Base-by-base conservation (phyloP, 495 filamentous ascomycete species). In the Penicillium subrubescens region DNA sequence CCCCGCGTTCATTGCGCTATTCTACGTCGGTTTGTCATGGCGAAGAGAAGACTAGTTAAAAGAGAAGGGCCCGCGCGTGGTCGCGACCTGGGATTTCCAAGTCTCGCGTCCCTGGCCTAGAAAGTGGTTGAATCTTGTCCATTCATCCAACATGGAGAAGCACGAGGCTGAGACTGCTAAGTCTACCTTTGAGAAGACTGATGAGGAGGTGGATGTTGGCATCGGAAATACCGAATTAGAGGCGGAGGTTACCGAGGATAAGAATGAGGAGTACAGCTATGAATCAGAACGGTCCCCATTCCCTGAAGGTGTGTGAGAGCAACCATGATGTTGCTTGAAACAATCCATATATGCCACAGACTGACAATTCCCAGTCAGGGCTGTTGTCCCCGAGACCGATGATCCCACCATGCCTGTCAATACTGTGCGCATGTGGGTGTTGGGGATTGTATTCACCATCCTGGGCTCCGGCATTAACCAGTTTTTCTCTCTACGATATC, bases 401-500 rank as follows among this genome's bases (percentile, higher is more conserved):
- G 74, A 78, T 46, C 75, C 76, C 21, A 53, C 33, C 21, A 68
- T 74, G 67, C 71, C 74, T 7, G 70, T 78, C 44, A 73, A 70
- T 50, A 75, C 92, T 2, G 87, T 92, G 19, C 90, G 92, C 39
- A 96, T 95, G 92, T 95, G 92, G 92, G 73, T 83, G 1, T 70
- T 95, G 19, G 92, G 91, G 12, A 81, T 92, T 2, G 66, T 95
- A 7, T 96, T 94, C 71, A 88, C 92, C 10, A 82, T 96, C 19
- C 77, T 95, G 27, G 92, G 92, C 53, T 92, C 90, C 39, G 89
- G 90, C 3, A 92, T 91, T 46, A 96, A 94, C 73, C 79, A 93
- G 39, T 93, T 96, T 72, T 96, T 94, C 76, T 92, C 91, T 17
- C 73, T 96, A 64, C 83, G 92, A 78, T 95, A 94, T 80, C 92